Base-by-base conservation (phyloP, 495 filamentous ascomycete genomes). In the Lichina pygmaea region DNA sequence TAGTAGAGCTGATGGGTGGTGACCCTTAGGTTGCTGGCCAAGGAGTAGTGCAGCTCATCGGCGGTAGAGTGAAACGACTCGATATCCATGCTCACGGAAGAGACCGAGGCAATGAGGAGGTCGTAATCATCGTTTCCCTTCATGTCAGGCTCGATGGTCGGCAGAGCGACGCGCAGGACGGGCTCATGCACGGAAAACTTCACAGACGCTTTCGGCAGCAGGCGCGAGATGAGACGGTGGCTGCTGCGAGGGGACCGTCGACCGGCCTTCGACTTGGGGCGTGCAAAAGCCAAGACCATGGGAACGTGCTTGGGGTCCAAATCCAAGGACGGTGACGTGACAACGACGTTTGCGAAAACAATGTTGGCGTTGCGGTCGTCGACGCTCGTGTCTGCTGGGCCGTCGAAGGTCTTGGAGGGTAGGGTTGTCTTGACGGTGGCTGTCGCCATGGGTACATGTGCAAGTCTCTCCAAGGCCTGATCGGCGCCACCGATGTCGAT, bases 391-490 rank as follows among this genome's bases (percentile, higher is more conserved):
- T 78, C 75, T 45, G 78, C 72, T 12, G 73, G 74, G 17, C 81
- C 69, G 57, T 83, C 77, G 10, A 99, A 76, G 0, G 81, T 92
- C 57, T 95, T 94, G 0, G 89, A 92, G 0, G 91, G 91, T 6
- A 99, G 60, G 6, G 89, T 99, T 0, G 89, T 95, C 50, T 83
- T 82, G 33, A 93, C 73, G 0, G 89, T 99, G 16, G 84, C 91
- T 6, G 89, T 99, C 30, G 86, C 81, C 91, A 99, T 99, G 0
- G 89, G 89, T 32, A 99, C 74, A 57, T 95, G 95, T 12, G 91
- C 64, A 45, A 99, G 70, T 50, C 84, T 75, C 55, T 93, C 81
- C 0, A 78, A 75, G 56, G 81, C 81, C 8, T 78, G 79, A 12
- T 74, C 68, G 30, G 82, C 81, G 59, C 94, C 82, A 53, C 93